Evolutionary conservation across 345 rosid species (phyloP), one percentile per base, ranked within the genome.

Genomic region (Adansonia digitata): DNA sequence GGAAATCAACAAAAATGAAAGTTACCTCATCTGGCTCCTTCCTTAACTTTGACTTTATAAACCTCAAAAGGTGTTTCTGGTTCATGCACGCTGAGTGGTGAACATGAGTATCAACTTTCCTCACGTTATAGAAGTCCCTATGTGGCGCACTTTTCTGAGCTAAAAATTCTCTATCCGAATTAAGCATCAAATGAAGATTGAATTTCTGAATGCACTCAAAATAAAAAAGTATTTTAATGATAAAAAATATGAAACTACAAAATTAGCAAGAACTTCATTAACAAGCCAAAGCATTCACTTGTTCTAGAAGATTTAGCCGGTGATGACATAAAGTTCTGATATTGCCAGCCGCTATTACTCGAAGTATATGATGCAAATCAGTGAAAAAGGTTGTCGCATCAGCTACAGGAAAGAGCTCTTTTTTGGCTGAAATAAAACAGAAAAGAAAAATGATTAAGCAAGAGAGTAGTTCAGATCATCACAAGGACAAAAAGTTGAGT

Each of bases 61-160:
- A 96, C 89, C 98, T 88, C 78, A 96, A 79, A 71, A 96, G 97
- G 82, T 96, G 99, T 78, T 96, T 96, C 90, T 93, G 99, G 89
- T 93, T 93, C 99, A 93, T 96, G 80, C 99, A 96, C 26, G 99
- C 99, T 13, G 99, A 96, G 77, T 96, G 98, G 81, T 96, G 99
- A 71, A 96, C 97, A 79, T 96, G 98, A 3, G 98, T 96, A 84
- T 96, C 99, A 66, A 96, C 99, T 85, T 96, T 96, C 80, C 99
- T 90, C 24, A 96, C 98, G 56, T 96, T 96, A 78, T 96, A 96
- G 57, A 96, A 96, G 84, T 96, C 99, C 64, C 99, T 97, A 82
- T 93, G 99, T 2, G 99, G 98, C 62, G 99, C 99, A 82, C 99
- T 96, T 80, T 96, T 96, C 86, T 96, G 99, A 75, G 95, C 98